Conservation (phyloP, 805 yeast species). For the Candida arabinofermentans region DNA sequence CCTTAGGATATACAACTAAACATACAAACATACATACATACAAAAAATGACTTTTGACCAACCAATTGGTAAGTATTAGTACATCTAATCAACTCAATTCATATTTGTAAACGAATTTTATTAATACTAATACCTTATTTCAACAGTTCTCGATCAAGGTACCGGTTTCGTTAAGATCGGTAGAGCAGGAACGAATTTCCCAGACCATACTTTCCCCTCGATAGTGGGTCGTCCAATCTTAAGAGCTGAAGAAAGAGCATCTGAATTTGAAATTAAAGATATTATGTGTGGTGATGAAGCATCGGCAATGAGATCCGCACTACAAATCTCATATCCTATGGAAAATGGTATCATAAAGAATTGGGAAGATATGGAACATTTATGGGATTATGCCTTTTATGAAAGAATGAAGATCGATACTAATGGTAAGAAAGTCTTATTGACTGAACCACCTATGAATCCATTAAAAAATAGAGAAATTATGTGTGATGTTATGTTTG, state of each 20-base stretch:
- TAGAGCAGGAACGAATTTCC: constrained; percentile 94
- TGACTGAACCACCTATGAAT: constrained; percentile 98
- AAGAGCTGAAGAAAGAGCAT: constrained; percentile 90
- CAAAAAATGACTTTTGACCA: constrained; percentile 23
- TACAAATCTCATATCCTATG: constrained; percentile 97
- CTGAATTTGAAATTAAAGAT: constrained; percentile 78
- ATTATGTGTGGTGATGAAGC: constrained; percentile 99
- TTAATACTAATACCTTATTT: neutral
- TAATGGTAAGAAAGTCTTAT: constrained; percentile 69
- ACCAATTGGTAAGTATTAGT: constrained; percentile 26
- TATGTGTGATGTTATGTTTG: constrained; percentile 93
- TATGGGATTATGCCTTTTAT: constrained; percentile 97
- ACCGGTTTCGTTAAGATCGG: constrained; percentile 98
- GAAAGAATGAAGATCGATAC: constrained; percentile 81
- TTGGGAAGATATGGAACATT: constrained; percentile 98
- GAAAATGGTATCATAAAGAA: constrained; percentile 96
- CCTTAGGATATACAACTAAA: neutral
- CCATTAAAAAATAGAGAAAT: constrained; percentile 85
- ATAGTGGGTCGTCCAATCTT: constrained; percentile 96
- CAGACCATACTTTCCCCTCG: constrained; percentile 95
- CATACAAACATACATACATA: neutral
- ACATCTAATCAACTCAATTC: too few relatives aligned
- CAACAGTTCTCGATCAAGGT: constrained; percentile 93
- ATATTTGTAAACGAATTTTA: too few relatives aligned
- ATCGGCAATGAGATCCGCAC: constrained; percentile 78